Evolutionary conservation across 306 rosid species (phyloP).

Genomic region (Begonia masoniana): DNA sequence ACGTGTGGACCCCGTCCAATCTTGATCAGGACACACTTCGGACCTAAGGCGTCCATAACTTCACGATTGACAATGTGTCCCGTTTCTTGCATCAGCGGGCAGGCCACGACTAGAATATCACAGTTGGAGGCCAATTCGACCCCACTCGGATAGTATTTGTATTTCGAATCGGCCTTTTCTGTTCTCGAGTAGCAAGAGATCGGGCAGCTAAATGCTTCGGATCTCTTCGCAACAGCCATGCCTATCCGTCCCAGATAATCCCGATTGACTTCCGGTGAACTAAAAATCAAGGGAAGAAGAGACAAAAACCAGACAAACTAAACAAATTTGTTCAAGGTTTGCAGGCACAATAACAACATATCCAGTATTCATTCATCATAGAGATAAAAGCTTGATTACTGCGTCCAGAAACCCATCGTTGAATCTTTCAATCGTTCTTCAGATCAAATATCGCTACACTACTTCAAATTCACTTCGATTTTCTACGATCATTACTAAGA

Average conservation of each 20-base stretch:
- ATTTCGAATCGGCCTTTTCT: slow-evolving; percentile 34
- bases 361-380: not conserved
- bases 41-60: slow-evolving; percentile 67
- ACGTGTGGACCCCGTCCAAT: slow-evolving; percentile 84
- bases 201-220: slow-evolving; percentile 64
- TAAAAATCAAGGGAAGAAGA: slow-evolving; percentile 16
- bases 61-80: slow-evolving; percentile 48
- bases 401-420: too few species aligned
- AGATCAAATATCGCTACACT: not conserved
- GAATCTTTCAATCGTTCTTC: not conserved
- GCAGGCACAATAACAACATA: slow-evolving; percentile 1
- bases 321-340: not conserved
- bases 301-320: not conserved
- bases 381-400: not conserved
- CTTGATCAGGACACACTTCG: slow-evolving; percentile 61
- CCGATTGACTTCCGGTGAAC: slow-evolving; percentile 84
- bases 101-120: slow-evolving; percentile 66
- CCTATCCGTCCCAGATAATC: slow-evolving; percentile 79
- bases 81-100: slow-evolving; percentile 56
- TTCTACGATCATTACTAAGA: too few species aligned
- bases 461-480: not conserved
- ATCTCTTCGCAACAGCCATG: slow-evolving; percentile 59
- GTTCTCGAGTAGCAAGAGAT: slow-evolving; percentile 54
- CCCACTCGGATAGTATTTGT: slow-evolving; percentile 60
- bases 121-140: slow-evolving; percentile 67